Evolutionary conservation across 2,329 filamentous ascomycete species (phyloP), one percentile per base, ranked within the genome.

Genomic region (Pseudocercospora cruenta): DNA sequence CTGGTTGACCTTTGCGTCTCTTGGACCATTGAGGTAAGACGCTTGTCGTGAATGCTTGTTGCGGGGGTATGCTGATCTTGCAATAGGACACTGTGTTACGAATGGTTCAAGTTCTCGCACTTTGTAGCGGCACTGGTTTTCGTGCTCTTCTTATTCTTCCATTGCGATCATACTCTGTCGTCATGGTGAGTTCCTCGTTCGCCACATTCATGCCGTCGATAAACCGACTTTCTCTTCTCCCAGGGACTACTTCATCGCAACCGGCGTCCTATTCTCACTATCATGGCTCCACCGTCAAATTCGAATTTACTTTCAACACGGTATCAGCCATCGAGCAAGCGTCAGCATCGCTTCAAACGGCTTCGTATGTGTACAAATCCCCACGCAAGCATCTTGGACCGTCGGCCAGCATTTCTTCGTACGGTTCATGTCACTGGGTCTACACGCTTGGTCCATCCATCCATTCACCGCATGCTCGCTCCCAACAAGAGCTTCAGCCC

Each of bases 191-290:
- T 66, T 31, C 14, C 28, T 9, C 58, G 26, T 28, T 28, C 28
- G 36, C 51, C 55, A 10, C 22, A 33, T 1, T 28, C 28, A 22
- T n/a, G 36, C 7, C 14, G 8, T 10, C 10, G 12, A 16, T 14
- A n/a, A n/a, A 28, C 51, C 31, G 51, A 47, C 26, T 2, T 26
- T 54, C 67, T 2, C 14, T 7, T 14, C 28, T 14, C 28, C 60
- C 12, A 83, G 84, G 84, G 83, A 88, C 75, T 89, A 88, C 72
- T 88, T 88, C 72, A 84, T 89, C 66, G 86, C 83, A 2, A 81
- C 83, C 0, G 86, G 78, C 7, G 80, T 82, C 0, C 70, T 88
- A 4, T 88, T 87, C 72, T 72, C 83, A 0, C 69, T 82, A 2
- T 83, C 79, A 53, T 82, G 82, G 67, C 67, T 82, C 9, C 82